Percentiles rank a stretch among this genome's conserved stretches.
phyloP scores from a whole-genome alignment of 306 rosid genomes.

The Fragaria ananassa region DNA sequence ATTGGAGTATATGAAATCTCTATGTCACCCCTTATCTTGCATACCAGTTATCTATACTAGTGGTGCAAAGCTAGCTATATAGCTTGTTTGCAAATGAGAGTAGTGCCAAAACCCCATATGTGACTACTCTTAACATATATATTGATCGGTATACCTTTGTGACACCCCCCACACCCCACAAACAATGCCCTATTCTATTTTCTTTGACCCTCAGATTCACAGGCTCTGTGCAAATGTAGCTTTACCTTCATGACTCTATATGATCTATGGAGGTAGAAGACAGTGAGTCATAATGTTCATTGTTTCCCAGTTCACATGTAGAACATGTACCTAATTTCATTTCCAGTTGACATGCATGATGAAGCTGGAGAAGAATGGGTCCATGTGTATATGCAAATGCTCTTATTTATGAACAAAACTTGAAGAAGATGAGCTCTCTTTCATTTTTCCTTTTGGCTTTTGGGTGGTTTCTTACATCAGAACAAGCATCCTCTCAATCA shows the following conservation, averaged over 20 bases:
- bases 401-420: background rate
- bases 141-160: background rate
- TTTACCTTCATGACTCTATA: background rate
- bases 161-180: background rate
- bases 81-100: background rate
- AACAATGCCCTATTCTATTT: slow-evolving; percentile 4
- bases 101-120: background rate
- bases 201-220: slow-evolving; percentile 5
- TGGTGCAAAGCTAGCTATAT: background rate
- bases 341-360: background rate
- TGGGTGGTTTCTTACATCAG: background rate
- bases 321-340: background rate
- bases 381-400: background rate
- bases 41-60: background rate
- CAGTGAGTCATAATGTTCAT: background rate
- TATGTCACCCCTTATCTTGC: background rate
- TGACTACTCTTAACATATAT: background rate
- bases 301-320: slow-evolving; percentile 24
- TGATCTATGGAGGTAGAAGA: slow-evolving; percentile 7
- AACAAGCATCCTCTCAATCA: background rate
- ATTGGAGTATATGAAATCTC: background rate
- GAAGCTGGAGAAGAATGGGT: background rate
- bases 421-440: background rate
- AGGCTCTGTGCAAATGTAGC: background rate
- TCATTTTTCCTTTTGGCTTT: background rate